A percentile compares a stretch with the other conserved stretches of the same genome.
Evolutionary conservation across 805 yeast species (phyloP).

Genomic region (Lipomyces lipofer): DNA sequence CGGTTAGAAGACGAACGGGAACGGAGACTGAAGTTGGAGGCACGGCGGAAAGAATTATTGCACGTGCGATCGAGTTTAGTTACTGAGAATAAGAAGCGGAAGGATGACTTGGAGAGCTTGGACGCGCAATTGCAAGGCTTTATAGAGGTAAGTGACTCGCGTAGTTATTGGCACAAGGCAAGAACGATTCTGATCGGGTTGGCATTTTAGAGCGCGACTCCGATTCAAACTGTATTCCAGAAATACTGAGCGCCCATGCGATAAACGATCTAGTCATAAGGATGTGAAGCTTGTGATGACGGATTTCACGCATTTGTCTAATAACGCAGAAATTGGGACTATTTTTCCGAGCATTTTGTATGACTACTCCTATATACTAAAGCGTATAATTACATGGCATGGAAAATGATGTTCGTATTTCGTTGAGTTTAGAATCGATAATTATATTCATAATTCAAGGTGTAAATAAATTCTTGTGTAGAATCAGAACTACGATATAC

Average conservation of each 20-base stretch:
- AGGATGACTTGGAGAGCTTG: conserved; percentile 19
- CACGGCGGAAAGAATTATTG: conserved; percentile 6
- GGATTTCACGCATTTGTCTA: too few species aligned
- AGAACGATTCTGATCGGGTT: neutral
- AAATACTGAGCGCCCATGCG: conserved; percentile 9
- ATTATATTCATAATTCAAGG: too few species aligned
- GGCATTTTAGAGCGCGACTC: conserved; percentile 20
- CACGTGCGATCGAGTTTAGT: conserved; percentile 6
- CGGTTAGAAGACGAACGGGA: conserved; percentile 25
- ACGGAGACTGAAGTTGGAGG: conserved; percentile 13
- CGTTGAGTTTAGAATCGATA: too few species aligned
- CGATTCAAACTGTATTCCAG: conserved; percentile 18
- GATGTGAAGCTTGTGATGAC: too few species aligned
- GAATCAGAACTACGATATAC: too few species aligned
- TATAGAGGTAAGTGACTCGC: conserved; percentile 19
- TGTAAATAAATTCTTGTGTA: too few species aligned
- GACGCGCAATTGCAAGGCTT: conserved; percentile 26
- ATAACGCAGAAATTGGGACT: too few species aligned
- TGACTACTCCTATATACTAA: too few species aligned
- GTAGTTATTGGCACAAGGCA: neutral
- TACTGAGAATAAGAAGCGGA: conserved; percentile 16
- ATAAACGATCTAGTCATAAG: too few species aligned
- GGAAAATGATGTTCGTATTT: too few species aligned
- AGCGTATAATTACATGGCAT: too few species aligned
- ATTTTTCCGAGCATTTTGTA: too few species aligned